phyloP scores from a whole-genome alignment of 305 asterid genomes.

The Euphrasia arctica region DNA sequence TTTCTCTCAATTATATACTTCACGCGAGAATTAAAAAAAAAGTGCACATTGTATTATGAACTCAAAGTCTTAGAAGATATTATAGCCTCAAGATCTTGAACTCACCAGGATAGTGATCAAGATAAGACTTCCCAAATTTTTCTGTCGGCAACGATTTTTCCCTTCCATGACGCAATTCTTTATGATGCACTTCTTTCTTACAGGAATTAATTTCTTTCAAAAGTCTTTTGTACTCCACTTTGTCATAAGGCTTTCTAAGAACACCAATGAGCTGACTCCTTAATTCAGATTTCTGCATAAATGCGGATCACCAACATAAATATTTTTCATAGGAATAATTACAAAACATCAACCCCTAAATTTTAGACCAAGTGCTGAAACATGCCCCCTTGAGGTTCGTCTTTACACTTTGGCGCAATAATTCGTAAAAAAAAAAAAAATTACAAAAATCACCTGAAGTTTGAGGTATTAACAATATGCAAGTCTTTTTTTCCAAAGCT shows the following conservation, averaged over 20 bases:
- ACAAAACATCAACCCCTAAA: background rate
- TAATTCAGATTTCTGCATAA: conserved; percentile 35
- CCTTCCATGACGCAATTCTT: conserved; percentile 44
- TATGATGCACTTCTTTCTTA: conserved; percentile 27
- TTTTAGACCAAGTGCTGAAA: background rate
- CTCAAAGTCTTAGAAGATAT: background rate
- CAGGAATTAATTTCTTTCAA: conserved; percentile 19
- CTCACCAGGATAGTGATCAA: conserved; percentile 46
- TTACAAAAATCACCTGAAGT: background rate
- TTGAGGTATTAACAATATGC: background rate
- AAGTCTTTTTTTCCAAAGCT: background rate
- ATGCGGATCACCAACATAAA: background rate
- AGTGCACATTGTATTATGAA: background rate
- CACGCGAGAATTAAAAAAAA: background rate
- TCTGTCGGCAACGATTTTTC: conserved; percentile 18
- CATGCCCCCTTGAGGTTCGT: background rate
- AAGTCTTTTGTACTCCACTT: conserved; percentile 34
- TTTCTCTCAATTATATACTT: background rate
- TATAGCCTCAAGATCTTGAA: conserved; percentile 13
- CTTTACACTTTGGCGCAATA: background rate
- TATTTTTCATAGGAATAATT: background rate
- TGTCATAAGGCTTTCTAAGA: conserved; percentile 40
- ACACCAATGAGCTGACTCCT: conserved; percentile 29
- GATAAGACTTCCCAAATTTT: conserved; percentile 42
- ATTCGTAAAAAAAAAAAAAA: background rate